These are phyloP conservation scores for Oryza coarctata DNA, from an alignment of 176 grass and related monocot genomes.

Conservation along the genomic window DNA sequence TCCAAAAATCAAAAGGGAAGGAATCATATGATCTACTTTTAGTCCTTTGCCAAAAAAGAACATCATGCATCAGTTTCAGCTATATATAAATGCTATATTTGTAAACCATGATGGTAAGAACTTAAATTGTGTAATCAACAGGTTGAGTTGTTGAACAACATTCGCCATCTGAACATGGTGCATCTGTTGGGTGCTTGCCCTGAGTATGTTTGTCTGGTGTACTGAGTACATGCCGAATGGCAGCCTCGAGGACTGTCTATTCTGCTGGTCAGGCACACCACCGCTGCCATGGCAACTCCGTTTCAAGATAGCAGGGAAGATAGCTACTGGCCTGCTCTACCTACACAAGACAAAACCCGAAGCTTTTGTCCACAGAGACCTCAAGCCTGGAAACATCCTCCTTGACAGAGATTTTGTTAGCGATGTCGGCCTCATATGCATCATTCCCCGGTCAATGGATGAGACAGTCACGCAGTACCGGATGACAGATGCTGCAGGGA, in stretches of 20 bases:
- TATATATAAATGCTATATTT: slow-evolving; percentile 2
- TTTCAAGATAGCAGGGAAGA: slow-evolving; percentile 76
- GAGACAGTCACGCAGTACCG: slow-evolving; percentile 47
- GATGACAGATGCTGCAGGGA: slow-evolving; percentile 74
- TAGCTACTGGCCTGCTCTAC: slow-evolving; percentile 68
- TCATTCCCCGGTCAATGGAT: slow-evolving; percentile 58
- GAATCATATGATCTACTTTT: background rate
- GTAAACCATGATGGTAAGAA: background rate
- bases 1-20: background rate
- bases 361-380: slow-evolving; percentile 82
- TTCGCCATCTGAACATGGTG: slow-evolving; percentile 86
- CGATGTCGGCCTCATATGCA: slow-evolving; percentile 78
- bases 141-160: slow-evolving; percentile 78
- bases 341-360: slow-evolving; percentile 81
- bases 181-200: slow-evolving; percentile 82
- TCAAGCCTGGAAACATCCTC: slow-evolving; percentile 91
- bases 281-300: slow-evolving; percentile 66
- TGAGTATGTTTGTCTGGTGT: slow-evolving; percentile 79
- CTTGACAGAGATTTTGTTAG: slow-evolving; percentile 48
- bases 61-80: background rate
- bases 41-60: background rate
- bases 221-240: slow-evolving; percentile 88
- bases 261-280: slow-evolving; percentile 57
- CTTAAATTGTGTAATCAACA: slow-evolving; percentile 25
- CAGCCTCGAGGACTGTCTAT: slow-evolving; percentile 74